A percentile compares a stretch with the other conserved stretches of the same genome.
phyloP scores from a whole-genome alignment of 73 alveolate species.

The Paramecium sonneborni region DNA sequence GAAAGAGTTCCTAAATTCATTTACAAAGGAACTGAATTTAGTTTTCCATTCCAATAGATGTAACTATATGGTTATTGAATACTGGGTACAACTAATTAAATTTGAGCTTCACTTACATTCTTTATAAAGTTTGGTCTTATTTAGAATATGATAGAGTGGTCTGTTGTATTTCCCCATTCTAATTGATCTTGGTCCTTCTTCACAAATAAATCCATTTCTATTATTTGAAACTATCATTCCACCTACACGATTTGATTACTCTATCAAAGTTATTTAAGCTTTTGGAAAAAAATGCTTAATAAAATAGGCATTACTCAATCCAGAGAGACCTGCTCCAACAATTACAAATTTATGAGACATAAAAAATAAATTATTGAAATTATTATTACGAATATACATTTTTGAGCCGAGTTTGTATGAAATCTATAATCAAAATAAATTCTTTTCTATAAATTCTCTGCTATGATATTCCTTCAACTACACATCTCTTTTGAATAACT shows the following conservation, averaged over 20 bases:
- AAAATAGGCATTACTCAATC: neutral
- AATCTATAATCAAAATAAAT: too few species aligned
- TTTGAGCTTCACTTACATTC: neutral
- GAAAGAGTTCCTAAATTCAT: neutral
- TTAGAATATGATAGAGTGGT: neutral
- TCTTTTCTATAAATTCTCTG: too few species aligned
- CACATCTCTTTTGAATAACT: too few species aligned
- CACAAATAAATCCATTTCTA: neutral
- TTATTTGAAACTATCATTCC: neutral
- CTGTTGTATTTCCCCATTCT: neutral
- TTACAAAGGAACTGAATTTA: neutral
- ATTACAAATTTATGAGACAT: neutral
- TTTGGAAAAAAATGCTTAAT: neutral
- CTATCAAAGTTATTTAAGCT: neutral
- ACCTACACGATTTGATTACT: neutral
- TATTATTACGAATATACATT: too few species aligned
- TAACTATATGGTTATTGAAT: neutral
- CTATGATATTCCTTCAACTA: too few species aligned
- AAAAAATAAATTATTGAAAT: too few species aligned
- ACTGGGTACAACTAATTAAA: neutral
- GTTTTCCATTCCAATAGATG: neutral
- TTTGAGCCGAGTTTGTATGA: too few species aligned
- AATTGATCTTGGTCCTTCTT: slow-evolving; percentile 39
- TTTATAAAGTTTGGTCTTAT: neutral
- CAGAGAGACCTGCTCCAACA: slow-evolving; percentile 9